These are phyloP conservation scores for Ogataea neopini DNA, from an alignment of 805 yeast genomes.

Conservation along the genomic window DNA sequence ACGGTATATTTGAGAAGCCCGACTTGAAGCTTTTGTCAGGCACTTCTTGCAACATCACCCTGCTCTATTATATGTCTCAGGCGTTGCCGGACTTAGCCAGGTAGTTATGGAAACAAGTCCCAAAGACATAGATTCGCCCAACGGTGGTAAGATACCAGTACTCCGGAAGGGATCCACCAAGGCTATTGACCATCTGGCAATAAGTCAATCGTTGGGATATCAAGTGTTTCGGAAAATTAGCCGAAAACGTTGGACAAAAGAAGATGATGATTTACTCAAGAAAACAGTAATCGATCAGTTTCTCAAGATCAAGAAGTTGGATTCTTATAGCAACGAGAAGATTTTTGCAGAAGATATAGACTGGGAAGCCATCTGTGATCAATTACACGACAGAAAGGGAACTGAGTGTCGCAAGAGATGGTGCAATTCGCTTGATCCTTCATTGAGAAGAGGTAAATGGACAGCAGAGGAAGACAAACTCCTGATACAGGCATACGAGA, in stretches of 20 bases:
- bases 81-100: slow-evolving; percentile 1
- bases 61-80: not conserved
- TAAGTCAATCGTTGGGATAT: slow-evolving; percentile 73
- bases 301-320: slow-evolving; percentile 21
- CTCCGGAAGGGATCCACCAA: slow-evolving; percentile 21
- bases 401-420: slow-evolving; percentile 88
- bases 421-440: slow-evolving; percentile 84
- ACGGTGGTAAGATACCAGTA: slow-evolving; percentile 3
- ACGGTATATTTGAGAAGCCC: not conserved
- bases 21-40: no score
- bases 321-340: slow-evolving; percentile 26
- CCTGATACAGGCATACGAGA: slow-evolving; percentile 61
- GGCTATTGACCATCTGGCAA: slow-evolving; percentile 50
- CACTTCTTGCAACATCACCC: not conserved
- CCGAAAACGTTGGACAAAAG: slow-evolving; percentile 72
- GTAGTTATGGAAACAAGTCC: not conserved
- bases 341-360: slow-evolving; percentile 45
- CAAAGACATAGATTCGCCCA: not conserved
- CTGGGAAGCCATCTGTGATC: slow-evolving; percentile 62
- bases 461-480: slow-evolving; percentile 73
- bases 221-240: slow-evolving; percentile 66
- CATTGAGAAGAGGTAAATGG: slow-evolving; percentile 83
- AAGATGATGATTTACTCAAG: slow-evolving; percentile 64
- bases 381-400: slow-evolving; percentile 55
- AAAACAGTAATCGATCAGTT: slow-evolving; percentile 40